Conservation (phyloP, 176 grass and related monocot genomes). For the Canna indica region DNA sequence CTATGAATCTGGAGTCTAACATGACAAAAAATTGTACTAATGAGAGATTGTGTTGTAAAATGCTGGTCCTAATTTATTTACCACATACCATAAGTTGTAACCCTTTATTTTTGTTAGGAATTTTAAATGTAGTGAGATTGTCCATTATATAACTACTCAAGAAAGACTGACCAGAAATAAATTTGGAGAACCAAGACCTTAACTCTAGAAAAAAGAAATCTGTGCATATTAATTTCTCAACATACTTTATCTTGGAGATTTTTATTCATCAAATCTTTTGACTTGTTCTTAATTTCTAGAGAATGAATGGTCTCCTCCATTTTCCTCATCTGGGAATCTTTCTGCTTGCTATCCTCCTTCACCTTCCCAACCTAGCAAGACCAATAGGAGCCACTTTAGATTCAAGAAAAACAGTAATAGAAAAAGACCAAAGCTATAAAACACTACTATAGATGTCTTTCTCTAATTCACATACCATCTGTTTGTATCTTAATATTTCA, state of each 20-base stretch:
- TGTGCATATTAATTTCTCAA: neutral
- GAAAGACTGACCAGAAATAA: too few species aligned
- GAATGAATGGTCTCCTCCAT: constrained; percentile 76
- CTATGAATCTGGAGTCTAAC: too few species aligned
- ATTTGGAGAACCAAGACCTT: neutral
- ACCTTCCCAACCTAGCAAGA: constrained; percentile 61
- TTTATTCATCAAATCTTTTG: constrained; percentile 59
- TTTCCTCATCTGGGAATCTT: constrained; percentile 70
- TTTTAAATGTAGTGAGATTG: too few species aligned
- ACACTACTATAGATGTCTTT: neutral
- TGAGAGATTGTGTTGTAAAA: too few species aligned
- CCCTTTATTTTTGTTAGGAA: too few species aligned
- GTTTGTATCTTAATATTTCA: constrained; percentile 81
- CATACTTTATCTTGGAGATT: constrained; percentile 89
- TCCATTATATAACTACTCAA: too few species aligned
- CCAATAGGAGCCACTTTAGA: constrained; percentile 4
- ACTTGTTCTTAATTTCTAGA: constrained; percentile 68
- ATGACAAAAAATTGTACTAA: too few species aligned
- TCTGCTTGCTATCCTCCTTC: constrained; percentile 72
- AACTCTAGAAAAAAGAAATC: neutral
- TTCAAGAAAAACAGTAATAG: neutral
- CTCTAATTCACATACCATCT: constrained; percentile 43
- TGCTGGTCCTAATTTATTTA: too few species aligned
- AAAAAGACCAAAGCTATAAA: neutral
- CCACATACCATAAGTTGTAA: too few species aligned